Evolutionary conservation across 768 basidiomycete genomes (phyloP).

Genomic region (Lactarius tabidus): DNA sequence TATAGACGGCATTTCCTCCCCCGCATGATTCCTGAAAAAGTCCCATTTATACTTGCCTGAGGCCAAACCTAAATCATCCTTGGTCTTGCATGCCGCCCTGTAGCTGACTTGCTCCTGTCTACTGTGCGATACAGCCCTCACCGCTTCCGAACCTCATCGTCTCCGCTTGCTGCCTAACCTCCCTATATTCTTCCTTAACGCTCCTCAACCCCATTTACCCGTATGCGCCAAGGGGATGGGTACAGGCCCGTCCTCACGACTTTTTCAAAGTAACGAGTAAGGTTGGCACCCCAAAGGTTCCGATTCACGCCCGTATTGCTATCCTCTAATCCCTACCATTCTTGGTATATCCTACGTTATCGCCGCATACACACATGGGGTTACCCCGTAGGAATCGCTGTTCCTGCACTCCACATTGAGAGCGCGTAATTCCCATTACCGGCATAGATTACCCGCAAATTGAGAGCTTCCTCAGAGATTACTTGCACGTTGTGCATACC

Average conservation of each 20-base stretch:
- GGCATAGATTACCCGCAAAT: conserved; percentile 12
- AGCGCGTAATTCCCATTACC: background rate
- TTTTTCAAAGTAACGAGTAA: conserved; percentile 1
- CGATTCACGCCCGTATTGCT: conserved; percentile 23
- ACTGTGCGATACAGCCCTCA: background rate
- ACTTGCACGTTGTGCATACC: conserved; percentile 20
- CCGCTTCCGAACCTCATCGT: conserved; percentile 23
- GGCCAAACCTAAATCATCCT: background rate
- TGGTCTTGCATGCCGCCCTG: background rate
- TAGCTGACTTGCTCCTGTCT: background rate
- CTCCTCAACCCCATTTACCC: background rate
- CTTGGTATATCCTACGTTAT: conserved; percentile 16
- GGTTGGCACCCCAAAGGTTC: conserved; percentile 9
- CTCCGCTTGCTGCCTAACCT: conserved; percentile 4
- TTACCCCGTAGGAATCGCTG: conserved; percentile 10
- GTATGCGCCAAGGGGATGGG: background rate
- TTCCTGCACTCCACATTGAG: conserved; percentile 4
- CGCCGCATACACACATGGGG: conserved; percentile 12
- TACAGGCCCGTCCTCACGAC: background rate
- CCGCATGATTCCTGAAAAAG: conserved; percentile 1
- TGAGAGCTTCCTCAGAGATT: conserved; percentile 18
- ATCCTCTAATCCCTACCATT: conserved; percentile 13
- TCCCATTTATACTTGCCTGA: background rate
- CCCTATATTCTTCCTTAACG: background rate
- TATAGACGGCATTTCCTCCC: conserved; percentile 6